Conservation (phyloP, 768 basidiomycete genomes). For the Trametes punicea region DNA sequence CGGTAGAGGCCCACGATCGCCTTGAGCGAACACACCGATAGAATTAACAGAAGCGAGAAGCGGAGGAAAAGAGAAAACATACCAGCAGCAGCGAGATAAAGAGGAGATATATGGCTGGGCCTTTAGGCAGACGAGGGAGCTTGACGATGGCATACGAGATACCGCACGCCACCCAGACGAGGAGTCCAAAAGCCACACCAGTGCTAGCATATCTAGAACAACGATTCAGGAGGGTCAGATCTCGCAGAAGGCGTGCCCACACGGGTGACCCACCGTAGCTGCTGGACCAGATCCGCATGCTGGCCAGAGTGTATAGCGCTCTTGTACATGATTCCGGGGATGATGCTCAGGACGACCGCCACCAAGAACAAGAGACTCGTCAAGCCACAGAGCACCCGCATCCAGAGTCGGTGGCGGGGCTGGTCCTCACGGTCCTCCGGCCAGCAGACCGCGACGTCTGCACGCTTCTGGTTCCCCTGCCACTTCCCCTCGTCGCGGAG, state of each 20-base stretch:
- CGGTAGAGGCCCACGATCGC: constrained; percentile 13
- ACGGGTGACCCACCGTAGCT: neutral
- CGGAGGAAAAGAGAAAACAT: neutral
- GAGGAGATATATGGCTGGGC: neutral
- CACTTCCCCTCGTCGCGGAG: too few species aligned
- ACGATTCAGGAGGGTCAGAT: neutral
- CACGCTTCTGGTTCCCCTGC: too few species aligned
- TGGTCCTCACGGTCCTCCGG: neutral
- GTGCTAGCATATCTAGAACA: neutral
- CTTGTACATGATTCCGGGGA: neutral
- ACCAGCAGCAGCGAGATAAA: neutral
- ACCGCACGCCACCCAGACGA: neutral
- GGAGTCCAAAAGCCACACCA: neutral
- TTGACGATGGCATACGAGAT: neutral
- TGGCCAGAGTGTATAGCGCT: neutral
- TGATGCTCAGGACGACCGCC: neutral
- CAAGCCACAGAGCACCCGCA: neutral
- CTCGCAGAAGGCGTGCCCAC: neutral
- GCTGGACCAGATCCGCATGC: neutral
- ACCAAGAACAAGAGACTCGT: neutral
- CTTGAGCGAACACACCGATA: neutral
- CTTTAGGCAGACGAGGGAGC: neutral
- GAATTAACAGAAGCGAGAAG: neutral
- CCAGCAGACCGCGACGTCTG: too few species aligned
- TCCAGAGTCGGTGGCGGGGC: neutral